Conservation (phyloP, 805 yeast genomes). For the Danielia reshetovae region DNA sequence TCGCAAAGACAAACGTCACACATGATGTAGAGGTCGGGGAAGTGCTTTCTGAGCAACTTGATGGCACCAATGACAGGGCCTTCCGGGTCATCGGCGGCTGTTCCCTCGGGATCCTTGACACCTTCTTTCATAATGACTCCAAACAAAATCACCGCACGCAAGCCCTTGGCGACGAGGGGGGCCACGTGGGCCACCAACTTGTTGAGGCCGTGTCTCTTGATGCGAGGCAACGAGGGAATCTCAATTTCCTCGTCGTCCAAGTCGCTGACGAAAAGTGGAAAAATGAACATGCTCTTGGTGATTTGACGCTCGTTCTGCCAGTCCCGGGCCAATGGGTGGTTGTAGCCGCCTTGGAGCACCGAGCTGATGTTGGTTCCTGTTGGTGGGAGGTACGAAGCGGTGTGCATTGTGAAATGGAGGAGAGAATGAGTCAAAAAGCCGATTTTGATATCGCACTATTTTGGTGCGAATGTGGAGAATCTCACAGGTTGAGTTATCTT, state of each 20-base stretch:
- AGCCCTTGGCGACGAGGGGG: constrained; percentile 72
- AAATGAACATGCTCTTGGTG: constrained; percentile 84
- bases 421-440: too few relatives aligned
- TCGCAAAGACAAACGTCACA: constrained; percentile 97
- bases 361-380: constrained; percentile 64
- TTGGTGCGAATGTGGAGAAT: too few relatives aligned
- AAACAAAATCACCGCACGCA: constrained; percentile 80
- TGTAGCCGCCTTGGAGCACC: constrained; percentile 88
- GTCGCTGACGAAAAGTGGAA: constrained; percentile 85
- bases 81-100: constrained; percentile 91
- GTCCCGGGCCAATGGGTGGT: constrained; percentile 79
- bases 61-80: constrained; percentile 90
- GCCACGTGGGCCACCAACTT: constrained; percentile 69
- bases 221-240: constrained; percentile 81
- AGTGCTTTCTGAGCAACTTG: constrained; percentile 55
- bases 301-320: constrained; percentile 91
- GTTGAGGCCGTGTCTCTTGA: constrained; percentile 81
- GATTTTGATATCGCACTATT: too few relatives aligned
- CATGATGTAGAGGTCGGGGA: constrained; percentile 82
- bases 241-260: constrained; percentile 70
- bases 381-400: constrained; percentile 63
- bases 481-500: too few relatives aligned
- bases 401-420: constrained; percentile 67
- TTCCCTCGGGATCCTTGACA: constrained; percentile 74
- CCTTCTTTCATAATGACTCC: constrained; percentile 83